These are phyloP conservation scores for Saccharomyces hybrid DNA, from an alignment of 1,139 yeast species.

Conservation along the genomic window DNA sequence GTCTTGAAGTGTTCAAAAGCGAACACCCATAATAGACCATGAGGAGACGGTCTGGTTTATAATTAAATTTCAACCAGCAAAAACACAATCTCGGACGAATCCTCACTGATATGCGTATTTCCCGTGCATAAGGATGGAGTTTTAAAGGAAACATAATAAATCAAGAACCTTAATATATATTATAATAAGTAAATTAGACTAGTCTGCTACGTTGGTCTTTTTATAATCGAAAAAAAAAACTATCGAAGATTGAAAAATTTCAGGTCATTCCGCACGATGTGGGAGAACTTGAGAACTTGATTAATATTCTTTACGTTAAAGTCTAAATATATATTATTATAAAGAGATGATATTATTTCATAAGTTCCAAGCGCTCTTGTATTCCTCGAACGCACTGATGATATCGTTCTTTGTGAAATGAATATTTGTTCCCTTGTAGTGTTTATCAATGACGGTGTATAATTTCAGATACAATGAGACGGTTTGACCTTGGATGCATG, in stretches of 20 bases:
- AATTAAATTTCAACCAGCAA: slow-evolving; percentile 94
- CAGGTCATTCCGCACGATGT: background rate
- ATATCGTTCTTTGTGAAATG: slow-evolving; percentile 40
- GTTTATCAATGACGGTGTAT: slow-evolving; percentile 36
- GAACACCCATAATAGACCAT: slow-evolving; percentile 35
- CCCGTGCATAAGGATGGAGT: slow-evolving; percentile 97
- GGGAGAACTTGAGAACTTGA: background rate
- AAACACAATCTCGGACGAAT: slow-evolving; percentile 99
- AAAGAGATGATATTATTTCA: background rate
- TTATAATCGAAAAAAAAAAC: background rate
- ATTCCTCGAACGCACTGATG: slow-evolving; percentile 36
- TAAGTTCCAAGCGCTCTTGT: slow-evolving; percentile 11
- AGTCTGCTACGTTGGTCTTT: background rate
- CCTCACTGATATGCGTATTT: slow-evolving; percentile 99
- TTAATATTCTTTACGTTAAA: background rate
- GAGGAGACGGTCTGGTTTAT: slow-evolving; percentile 95
- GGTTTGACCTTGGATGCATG: slow-evolving; percentile 44
- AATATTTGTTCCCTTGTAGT: slow-evolving; percentile 37
- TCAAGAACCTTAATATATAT: background rate
- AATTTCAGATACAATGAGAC: slow-evolving; percentile 38
- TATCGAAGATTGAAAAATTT: background rate
- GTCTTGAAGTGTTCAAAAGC: slow-evolving; percentile 38
- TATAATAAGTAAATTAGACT: background rate
- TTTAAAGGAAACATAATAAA: slow-evolving; percentile 6
- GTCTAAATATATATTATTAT: background rate